These are phyloP conservation scores for Eimeria brunetti DNA, from an alignment of 169 alveolate species.

Conservation along the genomic window DNA sequence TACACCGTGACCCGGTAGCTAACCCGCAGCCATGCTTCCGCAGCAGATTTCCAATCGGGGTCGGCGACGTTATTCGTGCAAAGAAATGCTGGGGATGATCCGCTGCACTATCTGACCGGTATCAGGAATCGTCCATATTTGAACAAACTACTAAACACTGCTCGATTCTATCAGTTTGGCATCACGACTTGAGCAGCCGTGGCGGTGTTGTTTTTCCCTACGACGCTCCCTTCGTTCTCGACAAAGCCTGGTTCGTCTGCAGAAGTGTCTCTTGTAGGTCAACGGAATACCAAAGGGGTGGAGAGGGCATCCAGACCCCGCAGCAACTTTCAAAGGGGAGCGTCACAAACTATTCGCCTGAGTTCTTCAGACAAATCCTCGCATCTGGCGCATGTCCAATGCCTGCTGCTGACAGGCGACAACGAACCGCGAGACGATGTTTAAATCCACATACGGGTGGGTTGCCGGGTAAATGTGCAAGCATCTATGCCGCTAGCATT, in stretches of 20 bases:
- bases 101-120: not conserved
- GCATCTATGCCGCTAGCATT: not conserved
- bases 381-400: not conserved
- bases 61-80: not conserved
- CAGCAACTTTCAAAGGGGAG: too few species aligned
- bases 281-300: too few species aligned
- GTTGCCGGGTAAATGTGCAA: not conserved
- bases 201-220: not conserved
- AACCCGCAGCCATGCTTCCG: not conserved
- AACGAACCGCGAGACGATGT: too few species aligned
- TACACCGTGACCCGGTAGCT: not conserved
- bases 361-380: not conserved
- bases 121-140: not conserved
- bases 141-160: not conserved
- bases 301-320: too few species aligned
- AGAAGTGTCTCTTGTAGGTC: too few species aligned
- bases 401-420: not conserved
- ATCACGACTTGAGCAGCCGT: not conserved
- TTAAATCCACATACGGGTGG: not conserved
- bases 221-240: too few species aligned
- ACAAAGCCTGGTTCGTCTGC: too few species aligned
- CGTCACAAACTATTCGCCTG: too few species aligned
- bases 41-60: not conserved
- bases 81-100: not conserved
- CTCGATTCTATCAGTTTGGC: not conserved